Conservation (phyloP, 2,329 filamentous ascomycete species). For the Pseudogymnoascus sp. region DNA sequence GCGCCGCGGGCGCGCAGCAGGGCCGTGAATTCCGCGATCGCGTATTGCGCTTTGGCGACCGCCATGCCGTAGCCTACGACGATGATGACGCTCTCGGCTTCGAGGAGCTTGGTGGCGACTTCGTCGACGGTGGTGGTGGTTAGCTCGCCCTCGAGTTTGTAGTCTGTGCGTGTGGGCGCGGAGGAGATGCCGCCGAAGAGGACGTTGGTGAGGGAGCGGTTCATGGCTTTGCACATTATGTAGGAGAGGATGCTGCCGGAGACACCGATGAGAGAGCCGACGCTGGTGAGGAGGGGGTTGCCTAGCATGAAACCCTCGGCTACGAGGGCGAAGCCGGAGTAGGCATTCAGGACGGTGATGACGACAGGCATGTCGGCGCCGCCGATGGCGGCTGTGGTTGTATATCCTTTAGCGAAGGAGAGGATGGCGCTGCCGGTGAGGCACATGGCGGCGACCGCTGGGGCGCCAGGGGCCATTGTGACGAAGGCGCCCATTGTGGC, state of each 20-base stretch:
- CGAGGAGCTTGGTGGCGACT: conserved; percentile 66
- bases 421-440: conserved; percentile 69
- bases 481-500: conserved; percentile 82
- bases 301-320: conserved; percentile 90
- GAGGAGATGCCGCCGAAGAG: conserved; percentile 76
- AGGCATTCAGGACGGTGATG: conserved; percentile 84
- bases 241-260: conserved; percentile 85
- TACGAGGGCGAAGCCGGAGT: conserved; percentile 83
- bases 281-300: conserved; percentile 76
- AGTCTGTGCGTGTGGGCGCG: conserved; percentile 54
- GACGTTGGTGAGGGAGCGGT: conserved; percentile 81
- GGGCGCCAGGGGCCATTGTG: conserved; percentile 72
- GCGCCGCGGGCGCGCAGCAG: conserved; percentile 69
- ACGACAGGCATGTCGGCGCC: conserved; percentile 94
- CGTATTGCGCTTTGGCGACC: conserved; percentile 87
- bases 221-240: conserved; percentile 87
- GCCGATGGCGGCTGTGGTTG: conserved; percentile 80
- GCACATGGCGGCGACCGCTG: conserved; percentile 71
- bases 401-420: conserved; percentile 81
- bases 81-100: conserved; percentile 80
- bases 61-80: conserved; percentile 89
- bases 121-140: conserved; percentile 76
- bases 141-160: conserved; percentile 73
- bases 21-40: conserved; percentile 73
- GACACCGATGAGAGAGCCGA: conserved; percentile 81